Evolutionary conservation across 805 yeast species (phyloP).

Genomic region (Saccharomycopsis sp.): DNA sequence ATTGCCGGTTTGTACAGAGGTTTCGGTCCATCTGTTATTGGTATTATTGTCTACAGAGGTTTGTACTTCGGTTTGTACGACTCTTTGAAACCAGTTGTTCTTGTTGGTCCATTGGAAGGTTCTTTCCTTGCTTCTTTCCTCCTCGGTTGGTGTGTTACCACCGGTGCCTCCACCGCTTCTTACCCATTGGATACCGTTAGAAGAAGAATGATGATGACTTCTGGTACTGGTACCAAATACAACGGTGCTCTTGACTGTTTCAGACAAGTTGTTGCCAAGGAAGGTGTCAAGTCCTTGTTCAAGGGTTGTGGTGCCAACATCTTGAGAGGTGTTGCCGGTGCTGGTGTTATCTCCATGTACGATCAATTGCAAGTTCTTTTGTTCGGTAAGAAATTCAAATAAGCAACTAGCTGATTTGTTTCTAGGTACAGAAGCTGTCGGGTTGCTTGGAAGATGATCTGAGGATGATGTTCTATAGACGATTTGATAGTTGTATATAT

Average conservation of each 20-base stretch:
- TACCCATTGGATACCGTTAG: constrained; percentile 99
- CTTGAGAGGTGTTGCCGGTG: constrained; percentile 99
- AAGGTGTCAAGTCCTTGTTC: constrained; percentile 90
- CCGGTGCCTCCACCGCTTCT: constrained; percentile 97
- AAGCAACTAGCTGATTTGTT: constrained; percentile 27
- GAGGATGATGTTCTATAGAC: too few species aligned
- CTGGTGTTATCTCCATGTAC: constrained; percentile 97
- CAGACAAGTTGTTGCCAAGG: constrained; percentile 88
- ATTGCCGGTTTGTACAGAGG: constrained; percentile 98
- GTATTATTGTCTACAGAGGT: constrained; percentile 99
- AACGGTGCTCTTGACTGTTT: constrained; percentile 92
- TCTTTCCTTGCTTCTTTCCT: constrained; percentile 92
- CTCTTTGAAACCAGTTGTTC: constrained; percentile 90
- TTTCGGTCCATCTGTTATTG: constrained; percentile 96
- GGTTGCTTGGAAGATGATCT: too few species aligned
- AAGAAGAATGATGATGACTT: constrained; percentile 99
- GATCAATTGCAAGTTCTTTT: constrained; percentile 93
- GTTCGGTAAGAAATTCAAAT: constrained; percentile 93
- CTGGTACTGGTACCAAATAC: constrained; percentile 97
- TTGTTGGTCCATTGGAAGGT: constrained; percentile 92
- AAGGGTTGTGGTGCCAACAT: constrained; percentile 99
- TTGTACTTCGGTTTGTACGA: constrained; percentile 96
- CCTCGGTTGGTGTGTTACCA: constrained; percentile 96
- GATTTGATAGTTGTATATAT: neutral
- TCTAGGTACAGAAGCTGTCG: neutral